These are phyloP conservation scores for Termitomyces sp. DNA, from an alignment of 768 basidiomycete genomes.

Conservation along the genomic window DNA sequence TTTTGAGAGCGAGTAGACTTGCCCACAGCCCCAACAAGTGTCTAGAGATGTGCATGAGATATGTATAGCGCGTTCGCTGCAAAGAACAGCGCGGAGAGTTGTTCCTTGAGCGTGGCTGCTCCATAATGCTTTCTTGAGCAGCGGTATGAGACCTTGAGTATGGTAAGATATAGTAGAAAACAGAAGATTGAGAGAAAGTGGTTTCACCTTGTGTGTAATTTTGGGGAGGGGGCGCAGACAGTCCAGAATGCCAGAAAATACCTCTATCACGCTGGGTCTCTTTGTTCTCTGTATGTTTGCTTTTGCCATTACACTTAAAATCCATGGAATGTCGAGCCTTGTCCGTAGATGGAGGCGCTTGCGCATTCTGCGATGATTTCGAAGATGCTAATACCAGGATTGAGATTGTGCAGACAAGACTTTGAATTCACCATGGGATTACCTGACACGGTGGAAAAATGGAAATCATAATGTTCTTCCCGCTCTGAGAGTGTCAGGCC, in stretches of 20 bases:
- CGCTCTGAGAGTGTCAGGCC: slow-evolving; percentile 34
- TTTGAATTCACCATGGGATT: background rate
- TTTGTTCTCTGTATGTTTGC: slow-evolving; percentile 10
- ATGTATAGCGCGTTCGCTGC: slow-evolving; percentile 60
- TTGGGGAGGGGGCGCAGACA: slow-evolving; percentile 34
- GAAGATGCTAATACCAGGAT: background rate
- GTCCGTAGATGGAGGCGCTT: background rate
- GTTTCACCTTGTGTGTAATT: slow-evolving; percentile 65
- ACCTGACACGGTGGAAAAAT: slow-evolving; percentile 28
- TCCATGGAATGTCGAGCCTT: background rate
- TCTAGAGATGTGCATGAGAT: slow-evolving; percentile 61
- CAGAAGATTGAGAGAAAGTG: background rate
- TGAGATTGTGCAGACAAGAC: background rate
- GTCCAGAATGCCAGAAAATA: slow-evolving; percentile 62
- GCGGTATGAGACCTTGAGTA: slow-evolving; percentile 55
- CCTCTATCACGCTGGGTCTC: slow-evolving; percentile 33
- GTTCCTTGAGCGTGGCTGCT: slow-evolving; percentile 46
- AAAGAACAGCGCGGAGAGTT: slow-evolving; percentile 58
- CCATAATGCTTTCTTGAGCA: slow-evolving; percentile 54
- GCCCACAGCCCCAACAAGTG: slow-evolving; percentile 71
- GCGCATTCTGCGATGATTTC: background rate
- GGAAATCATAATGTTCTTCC: slow-evolving; percentile 52
- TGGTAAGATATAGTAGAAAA: background rate
- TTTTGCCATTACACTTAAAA: background rate
- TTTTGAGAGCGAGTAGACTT: background rate